These are phyloP conservation scores for Lathyrus tuberosus DNA, from an alignment of 306 rosid genomes.

Conservation along the genomic window DNA sequence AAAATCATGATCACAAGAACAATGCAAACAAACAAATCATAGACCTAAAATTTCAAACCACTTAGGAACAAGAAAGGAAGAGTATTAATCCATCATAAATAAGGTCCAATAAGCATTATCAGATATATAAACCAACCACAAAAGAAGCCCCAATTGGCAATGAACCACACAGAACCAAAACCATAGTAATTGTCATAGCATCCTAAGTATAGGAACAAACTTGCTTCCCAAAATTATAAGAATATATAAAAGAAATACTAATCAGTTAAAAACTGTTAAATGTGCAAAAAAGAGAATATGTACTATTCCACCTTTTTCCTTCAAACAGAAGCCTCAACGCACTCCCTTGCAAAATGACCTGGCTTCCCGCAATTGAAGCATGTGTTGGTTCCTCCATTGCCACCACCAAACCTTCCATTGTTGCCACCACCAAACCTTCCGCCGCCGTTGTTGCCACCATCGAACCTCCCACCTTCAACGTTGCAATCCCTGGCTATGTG, in stretches of 20 bases:
- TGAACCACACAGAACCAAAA: constrained; percentile 30
- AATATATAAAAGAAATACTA: constrained; percentile 36
- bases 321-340: constrained; percentile 54
- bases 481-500: constrained; percentile 78
- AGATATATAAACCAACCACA: constrained; percentile 10
- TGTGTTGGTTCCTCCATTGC: constrained; percentile 29
- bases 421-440: constrained; percentile 42
- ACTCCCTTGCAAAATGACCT: constrained; percentile 81
- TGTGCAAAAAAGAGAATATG: constrained; percentile 45
- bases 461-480: constrained; percentile 42
- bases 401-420: constrained; percentile 1
- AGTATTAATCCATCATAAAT: constrained; percentile 19
- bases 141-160: constrained; percentile 42
- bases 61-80: background rate
- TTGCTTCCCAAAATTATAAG: constrained; percentile 27
- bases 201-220: constrained; percentile 45
- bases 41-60: background rate
- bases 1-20: constrained; percentile 10
- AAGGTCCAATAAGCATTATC: constrained; percentile 5
- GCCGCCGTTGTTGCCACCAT: constrained; percentile 24
- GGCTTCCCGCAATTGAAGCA: constrained; percentile 81
- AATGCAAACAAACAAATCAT: constrained; percentile 4
- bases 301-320: constrained; percentile 61
- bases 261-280: constrained; percentile 28
- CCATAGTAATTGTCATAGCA: constrained; percentile 36